Percentiles rank a stretch among this genome's conserved stretches.
Evolutionary conservation across 345 rosid species (phyloP).

Genomic region (Eucalyptus rudis): DNA sequence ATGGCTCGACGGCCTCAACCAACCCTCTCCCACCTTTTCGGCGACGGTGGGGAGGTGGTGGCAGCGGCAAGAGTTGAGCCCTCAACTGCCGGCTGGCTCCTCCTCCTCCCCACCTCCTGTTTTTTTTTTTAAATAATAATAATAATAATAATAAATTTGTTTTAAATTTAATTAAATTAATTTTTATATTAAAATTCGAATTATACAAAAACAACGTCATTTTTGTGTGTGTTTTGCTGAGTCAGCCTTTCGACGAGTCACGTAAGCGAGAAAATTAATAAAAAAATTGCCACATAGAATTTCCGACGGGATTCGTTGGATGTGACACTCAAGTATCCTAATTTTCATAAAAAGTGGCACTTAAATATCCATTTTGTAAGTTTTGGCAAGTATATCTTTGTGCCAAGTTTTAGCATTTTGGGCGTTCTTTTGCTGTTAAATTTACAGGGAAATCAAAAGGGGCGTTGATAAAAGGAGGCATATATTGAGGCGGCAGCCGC

Average conservation of each 20-base stretch:
- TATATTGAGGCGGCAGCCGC: not conserved
- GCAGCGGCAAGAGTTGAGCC: too few relatives aligned
- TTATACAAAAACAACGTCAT: fast-evolving
- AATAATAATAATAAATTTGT: too few relatives aligned
- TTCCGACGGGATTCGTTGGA: fast-evolving
- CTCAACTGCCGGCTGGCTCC: fast-evolving
- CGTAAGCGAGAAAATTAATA: too few relatives aligned
- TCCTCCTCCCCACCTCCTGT: fast-evolving
- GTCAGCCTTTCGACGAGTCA: fast-evolving
- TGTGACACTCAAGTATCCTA: fast-evolving
- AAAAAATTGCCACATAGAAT: too few relatives aligned
- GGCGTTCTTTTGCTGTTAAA: too few relatives aligned
- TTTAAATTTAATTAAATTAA: too few relatives aligned
- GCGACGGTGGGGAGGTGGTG: fast-evolving
- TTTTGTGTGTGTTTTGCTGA: too few relatives aligned
- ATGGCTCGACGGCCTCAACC: fast-evolving
- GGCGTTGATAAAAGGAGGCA: not conserved
- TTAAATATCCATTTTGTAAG: fast-evolving
- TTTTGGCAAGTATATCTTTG: fast-evolving
- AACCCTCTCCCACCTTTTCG: too few relatives aligned
- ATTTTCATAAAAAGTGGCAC: too few relatives aligned
- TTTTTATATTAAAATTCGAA: too few relatives aligned
- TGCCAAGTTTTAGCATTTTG: fast-evolving
- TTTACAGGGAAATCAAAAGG: not conserved
- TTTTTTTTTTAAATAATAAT: too few relatives aligned